Conservation (phyloP, 805 yeast species). For the Barnettozyma populi region DNA sequence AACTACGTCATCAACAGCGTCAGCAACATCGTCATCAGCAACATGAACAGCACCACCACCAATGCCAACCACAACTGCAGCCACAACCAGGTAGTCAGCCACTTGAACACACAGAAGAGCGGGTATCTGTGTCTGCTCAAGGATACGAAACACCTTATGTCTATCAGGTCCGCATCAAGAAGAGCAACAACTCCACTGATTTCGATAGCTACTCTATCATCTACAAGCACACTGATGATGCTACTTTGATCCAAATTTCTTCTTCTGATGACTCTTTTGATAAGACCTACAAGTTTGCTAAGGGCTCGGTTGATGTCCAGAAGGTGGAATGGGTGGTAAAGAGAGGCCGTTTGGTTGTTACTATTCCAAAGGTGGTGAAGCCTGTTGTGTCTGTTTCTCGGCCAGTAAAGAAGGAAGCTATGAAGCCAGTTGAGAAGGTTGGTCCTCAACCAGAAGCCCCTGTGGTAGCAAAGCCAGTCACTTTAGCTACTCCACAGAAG, state of each 20-base stretch:
- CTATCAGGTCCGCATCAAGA: constrained; percentile 15
- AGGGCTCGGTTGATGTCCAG: constrained; percentile 9
- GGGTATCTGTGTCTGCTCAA: constrained; percentile 3
- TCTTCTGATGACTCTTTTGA: constrained; percentile 16
- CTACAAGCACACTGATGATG: constrained; percentile 10
- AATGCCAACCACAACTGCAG: not conserved
- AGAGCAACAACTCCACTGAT: constrained; percentile 10
- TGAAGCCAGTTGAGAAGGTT: not conserved
- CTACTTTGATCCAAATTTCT: constrained; percentile 9
- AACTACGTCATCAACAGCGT: not conserved
- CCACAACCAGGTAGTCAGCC: not conserved
- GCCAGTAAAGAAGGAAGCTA: not conserved
- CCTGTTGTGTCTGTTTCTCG: not conserved
- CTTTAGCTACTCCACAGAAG: not conserved
- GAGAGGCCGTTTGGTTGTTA: constrained; percentile 10
- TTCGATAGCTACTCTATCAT: constrained; percentile 16
- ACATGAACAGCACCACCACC: not conserved
- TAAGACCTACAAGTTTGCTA: constrained; percentile 14
- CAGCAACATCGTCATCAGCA: constrained; percentile 2
- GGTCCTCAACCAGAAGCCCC: not conserved
- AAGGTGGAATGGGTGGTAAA: constrained; percentile 15
- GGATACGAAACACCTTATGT: constrained; percentile 5
- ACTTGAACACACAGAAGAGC: not conserved
- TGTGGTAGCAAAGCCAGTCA: not conserved
- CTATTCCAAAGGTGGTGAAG: constrained; percentile 14